A percentile compares a stretch with the other conserved stretches of the same genome.
Conservation (phyloP, 177 flowering plant genomes). For the Vitis hybrid region DNA sequence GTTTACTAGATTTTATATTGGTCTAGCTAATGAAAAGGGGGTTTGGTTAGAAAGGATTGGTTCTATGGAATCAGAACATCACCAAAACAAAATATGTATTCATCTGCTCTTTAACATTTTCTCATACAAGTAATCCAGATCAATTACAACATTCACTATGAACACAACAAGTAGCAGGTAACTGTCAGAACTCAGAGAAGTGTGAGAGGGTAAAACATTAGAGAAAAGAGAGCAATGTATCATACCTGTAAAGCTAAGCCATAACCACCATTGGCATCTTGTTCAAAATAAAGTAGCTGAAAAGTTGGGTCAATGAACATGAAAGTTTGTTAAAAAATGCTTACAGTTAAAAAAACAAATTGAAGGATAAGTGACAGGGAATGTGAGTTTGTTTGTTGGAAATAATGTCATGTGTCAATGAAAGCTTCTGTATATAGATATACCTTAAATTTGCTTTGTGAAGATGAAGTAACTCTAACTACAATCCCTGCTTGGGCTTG, state of each 20-base stretch:
- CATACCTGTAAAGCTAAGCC: constrained; percentile 95
- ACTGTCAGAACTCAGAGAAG: not conserved
- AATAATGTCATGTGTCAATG: constrained; percentile 1
- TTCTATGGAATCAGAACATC: too few relatives aligned
- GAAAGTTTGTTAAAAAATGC: not conserved
- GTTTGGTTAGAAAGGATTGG: too few relatives aligned
- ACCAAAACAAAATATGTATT: not conserved
- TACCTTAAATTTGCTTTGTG: constrained; percentile 99
- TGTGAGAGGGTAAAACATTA: not conserved
- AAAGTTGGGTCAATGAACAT: constrained; percentile 17
- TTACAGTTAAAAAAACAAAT: not conserved
- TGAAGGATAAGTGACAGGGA: not conserved
- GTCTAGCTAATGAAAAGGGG: too few relatives aligned
- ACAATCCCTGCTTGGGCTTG: constrained; percentile 96
- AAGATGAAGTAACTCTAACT: constrained; percentile 85
- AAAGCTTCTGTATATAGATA: not conserved
- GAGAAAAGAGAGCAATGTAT: not conserved
- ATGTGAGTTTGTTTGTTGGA: not conserved
- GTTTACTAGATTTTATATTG: too few relatives aligned
- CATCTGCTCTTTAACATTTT: not conserved
- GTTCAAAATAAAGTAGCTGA: constrained; percentile 96
- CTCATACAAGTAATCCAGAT: not conserved
- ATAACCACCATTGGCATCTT: constrained; percentile 89
- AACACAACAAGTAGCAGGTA: not conserved
- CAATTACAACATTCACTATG: not conserved